Evolutionary conservation across 257 asterid genomes (phyloP).

Genomic region (Nicotiana tomentosiformis): DNA sequence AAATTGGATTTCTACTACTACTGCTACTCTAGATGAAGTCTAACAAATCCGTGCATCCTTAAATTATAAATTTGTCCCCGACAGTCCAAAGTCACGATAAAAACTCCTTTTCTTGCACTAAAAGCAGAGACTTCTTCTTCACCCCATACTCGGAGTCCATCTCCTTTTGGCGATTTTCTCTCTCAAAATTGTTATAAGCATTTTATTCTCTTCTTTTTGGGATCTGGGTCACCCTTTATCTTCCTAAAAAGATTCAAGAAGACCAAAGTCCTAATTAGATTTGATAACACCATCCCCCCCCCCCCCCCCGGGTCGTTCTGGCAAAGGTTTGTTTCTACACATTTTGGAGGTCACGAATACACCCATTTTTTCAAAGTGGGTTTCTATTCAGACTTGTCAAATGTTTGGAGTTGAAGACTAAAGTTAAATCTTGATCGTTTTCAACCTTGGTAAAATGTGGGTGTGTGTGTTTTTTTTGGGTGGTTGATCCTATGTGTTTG

Average conservation of each 20-base stretch:
- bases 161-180: slow-evolving; percentile 13
- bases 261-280: not conserved
- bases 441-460: slow-evolving; percentile 10
- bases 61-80: no score
- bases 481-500: not conserved
- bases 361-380: not conserved
- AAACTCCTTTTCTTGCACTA: no score
- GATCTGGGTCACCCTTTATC: slow-evolving; percentile 18
- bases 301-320: no score
- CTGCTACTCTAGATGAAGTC: no score
- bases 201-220: slow-evolving; percentile 11
- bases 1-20: not conserved
- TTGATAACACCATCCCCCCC: no score
- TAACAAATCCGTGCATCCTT: no score
- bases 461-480: not conserved
- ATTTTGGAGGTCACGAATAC: not conserved
- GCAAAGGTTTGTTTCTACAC: not conserved
- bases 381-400: not conserved
- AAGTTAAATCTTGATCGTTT: slow-evolving; percentile 10
- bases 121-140: no score
- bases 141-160: not conserved
- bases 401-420: slow-evolving; percentile 11
- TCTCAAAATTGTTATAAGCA: not conserved
- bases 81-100: no score
- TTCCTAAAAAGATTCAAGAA: not conserved